Base-by-base conservation (phyloP, 2,329 filamentous ascomycete species). In the Penicillium sp. region DNA sequence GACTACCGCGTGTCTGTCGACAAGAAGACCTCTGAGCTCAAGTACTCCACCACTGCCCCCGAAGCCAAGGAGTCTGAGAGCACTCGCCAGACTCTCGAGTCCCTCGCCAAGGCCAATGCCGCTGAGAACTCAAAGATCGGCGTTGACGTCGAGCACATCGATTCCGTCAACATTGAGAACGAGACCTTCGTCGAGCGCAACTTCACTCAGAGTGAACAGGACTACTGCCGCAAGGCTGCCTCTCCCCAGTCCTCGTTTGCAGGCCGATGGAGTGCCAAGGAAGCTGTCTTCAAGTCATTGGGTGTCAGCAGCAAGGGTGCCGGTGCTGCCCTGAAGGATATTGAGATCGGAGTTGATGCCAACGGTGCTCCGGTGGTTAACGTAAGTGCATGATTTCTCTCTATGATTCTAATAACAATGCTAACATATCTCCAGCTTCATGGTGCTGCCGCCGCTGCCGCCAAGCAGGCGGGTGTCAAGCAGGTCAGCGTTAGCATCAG, bases 211-310 rank as follows among this genome's bases (percentile, higher is more conserved):
- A 80, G 82, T 50, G 94, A 99, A 79, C 89, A 93, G 68, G 83
- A 84, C 31, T 97, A 99, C 81, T 99, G 95, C 81, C 83, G 83
- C 63, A 86, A 88, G 71, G 88, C 91, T 17, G 80, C 91, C 6
- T 88, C 85, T 71, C 90, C 92, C 1, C 91, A 91, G 72, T 90
- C 93, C 65, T 95, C 91, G 51, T 99, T 97, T 77, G 91, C 93
- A 6, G 94, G 94, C 50, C 87, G 92, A 67, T 99, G 94, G 94
- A 93, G 89, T 69, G 94, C 94, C 37, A 99, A 99, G 81, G 94
- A 99, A 54, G 94, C 94, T 29, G 93, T 99, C 0, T 99, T 99
- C 84, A 99, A 99, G 85, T 92, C 91, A 38, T 82, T 99, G 15
- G 92, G 93, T 65, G 93, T 97, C 13, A 80, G 84, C 67, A 89